Evolutionary conservation across 2,329 filamentous ascomycete genomes (phyloP).

Genomic region (Sporothrix phasma): DNA sequence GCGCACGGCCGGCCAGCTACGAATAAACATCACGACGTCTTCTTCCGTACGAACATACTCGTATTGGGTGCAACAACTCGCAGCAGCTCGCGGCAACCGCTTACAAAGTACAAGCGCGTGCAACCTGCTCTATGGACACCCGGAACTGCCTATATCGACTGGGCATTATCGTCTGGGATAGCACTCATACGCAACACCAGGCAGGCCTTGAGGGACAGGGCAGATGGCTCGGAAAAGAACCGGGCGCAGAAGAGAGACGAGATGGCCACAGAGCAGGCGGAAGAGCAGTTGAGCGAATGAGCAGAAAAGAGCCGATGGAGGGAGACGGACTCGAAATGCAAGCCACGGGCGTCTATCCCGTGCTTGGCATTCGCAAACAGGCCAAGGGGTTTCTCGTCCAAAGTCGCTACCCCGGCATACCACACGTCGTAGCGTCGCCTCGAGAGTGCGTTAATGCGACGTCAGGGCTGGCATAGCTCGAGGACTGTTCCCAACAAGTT

Average conservation of each 20-base stretch:
- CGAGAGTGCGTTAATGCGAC: conserved; percentile 1
- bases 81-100: not conserved
- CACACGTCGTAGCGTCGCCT: not conserved
- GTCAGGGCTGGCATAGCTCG: not conserved
- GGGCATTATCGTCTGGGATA: not conserved
- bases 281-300: not conserved
- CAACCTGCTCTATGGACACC: not conserved
- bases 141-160: not conserved
- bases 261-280: not conserved
- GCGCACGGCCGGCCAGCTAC: not conserved
- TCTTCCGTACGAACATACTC: not conserved
- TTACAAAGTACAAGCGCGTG: not conserved
- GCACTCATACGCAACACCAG: conserved; percentile 4
- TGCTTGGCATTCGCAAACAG: no score
- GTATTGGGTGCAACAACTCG: not conserved
- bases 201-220: not conserved
- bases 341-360: no score
- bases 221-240: conserved; percentile 1
- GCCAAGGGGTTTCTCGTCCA: not conserved
- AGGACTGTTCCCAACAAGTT: not conserved
- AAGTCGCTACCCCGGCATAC: no score
- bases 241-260: no score
- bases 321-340: no score
- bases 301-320: not conserved
- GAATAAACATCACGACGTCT: no score